A percentile compares a stretch with the other conserved stretches of the same genome.
Evolutionary conservation across 192 early-diverging fungal genomes (phyloP).

Genomic region (Backusella sp.): DNA sequence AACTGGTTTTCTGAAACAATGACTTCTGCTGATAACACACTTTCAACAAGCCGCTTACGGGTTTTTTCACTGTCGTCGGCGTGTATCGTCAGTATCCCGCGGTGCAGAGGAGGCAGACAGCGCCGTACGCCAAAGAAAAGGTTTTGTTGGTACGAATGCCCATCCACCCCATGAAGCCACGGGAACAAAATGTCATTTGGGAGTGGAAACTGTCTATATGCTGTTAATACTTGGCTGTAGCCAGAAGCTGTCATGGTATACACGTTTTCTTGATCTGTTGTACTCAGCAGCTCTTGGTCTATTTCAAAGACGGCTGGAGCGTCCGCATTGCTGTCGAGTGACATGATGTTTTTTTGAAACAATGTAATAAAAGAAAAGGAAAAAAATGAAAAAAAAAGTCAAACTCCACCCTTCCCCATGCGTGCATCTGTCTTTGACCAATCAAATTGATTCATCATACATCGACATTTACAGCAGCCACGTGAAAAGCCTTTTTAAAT

Average conservation of each 20-base stretch:
- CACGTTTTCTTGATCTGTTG: conserved; percentile 12
- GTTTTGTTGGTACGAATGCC: conserved; percentile 43
- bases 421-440: background rate
- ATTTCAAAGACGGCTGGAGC: background rate
- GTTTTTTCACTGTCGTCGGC: conserved; percentile 18
- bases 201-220: conserved; percentile 42
- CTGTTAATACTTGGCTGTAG: conserved; percentile 40
- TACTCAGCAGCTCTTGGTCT: background rate
- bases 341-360: background rate
- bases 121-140: conserved; percentile 52
- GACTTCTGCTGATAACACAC: conserved; percentile 49
- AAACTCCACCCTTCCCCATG: background rate
- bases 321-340: background rate
- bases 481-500: background rate
- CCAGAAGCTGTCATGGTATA: conserved; percentile 41
- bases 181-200: conserved; percentile 57
- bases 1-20: conserved; percentile 15
- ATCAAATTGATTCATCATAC: background rate
- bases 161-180: conserved; percentile 62
- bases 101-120: conserved; percentile 25
- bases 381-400: background rate
- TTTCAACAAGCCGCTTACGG: conserved; percentile 44
- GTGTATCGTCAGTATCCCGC: conserved; percentile 32
- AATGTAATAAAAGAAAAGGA: conserved; percentile 4
- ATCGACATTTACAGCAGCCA: background rate